Percentiles rank a stretch among this genome's conserved stretches.
These are phyloP conservation scores for Kwoniella botswanensis DNA, from an alignment of 768 basidiomycete species.

Conservation along the genomic window DNA sequence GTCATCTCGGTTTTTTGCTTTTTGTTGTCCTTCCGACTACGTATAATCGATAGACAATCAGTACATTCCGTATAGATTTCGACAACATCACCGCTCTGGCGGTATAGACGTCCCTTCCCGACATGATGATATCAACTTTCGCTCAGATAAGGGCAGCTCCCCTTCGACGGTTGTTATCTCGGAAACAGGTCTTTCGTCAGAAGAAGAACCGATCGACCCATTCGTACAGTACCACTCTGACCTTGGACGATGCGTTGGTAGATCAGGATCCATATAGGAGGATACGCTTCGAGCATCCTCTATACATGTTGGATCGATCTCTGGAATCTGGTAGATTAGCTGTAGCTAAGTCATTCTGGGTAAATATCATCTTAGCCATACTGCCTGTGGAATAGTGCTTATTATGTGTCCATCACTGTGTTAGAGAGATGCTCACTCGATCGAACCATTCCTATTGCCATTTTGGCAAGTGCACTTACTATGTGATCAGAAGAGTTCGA, in stretches of 20 bases:
- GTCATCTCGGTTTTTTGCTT: background rate
- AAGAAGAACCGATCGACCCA: background rate
- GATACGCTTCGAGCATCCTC: slow-evolving; percentile 23
- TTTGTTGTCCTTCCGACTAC: background rate
- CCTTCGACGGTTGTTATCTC: background rate
- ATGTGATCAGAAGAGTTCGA: slow-evolving; percentile 13
- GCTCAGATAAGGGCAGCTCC: background rate
- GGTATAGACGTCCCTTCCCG: background rate
- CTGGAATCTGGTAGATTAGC: background rate
- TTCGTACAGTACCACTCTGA: background rate
- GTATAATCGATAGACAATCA: background rate
- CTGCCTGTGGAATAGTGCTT: background rate
- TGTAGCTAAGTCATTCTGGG: slow-evolving; percentile 10
- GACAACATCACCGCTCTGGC: background rate
- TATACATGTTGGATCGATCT: slow-evolving; percentile 6
- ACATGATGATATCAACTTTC: background rate
- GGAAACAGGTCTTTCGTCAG: background rate
- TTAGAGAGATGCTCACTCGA: background rate
- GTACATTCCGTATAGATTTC: background rate
- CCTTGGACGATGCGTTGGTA: slow-evolving; percentile 16
- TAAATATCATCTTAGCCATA: background rate
- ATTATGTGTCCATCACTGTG: background rate
- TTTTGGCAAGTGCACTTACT: slow-evolving; percentile 26
- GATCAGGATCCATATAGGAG: slow-evolving; percentile 31
- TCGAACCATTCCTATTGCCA: slow-evolving; percentile 20